A percentile compares a stretch with the other conserved stretches of the same genome.
Conservation (phyloP, 352 stramenopile species). For the Globisporangium cystogenes region DNA sequence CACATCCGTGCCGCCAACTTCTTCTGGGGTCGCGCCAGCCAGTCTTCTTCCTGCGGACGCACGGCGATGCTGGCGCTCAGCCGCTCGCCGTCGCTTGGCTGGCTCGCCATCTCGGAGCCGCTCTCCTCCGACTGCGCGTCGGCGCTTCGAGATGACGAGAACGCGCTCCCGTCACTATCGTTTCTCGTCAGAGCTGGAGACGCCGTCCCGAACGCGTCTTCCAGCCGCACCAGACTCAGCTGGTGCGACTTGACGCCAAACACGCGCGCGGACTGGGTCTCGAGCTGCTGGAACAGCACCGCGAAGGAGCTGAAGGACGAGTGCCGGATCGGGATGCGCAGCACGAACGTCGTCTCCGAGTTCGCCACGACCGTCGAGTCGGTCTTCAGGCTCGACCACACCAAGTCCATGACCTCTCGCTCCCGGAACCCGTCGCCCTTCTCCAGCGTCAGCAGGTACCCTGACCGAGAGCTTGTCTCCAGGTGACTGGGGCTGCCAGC, state of each 20-base stretch:
- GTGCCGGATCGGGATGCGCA: constrained; percentile 31
- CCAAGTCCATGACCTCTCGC: constrained; percentile 15
- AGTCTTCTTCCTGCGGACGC: constrained; percentile 11
- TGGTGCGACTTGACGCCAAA: constrained; percentile 30
- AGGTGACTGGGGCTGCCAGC: constrained; percentile 37
- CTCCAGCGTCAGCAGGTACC: constrained; percentile 41
- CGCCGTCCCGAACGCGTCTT: constrained; percentile 41
- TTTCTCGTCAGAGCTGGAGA: not conserved
- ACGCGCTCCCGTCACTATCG: not conserved
- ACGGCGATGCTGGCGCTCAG: not conserved
- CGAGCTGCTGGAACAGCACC: constrained; percentile 26
- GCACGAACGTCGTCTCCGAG: constrained; percentile 29
- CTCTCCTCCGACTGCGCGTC: not conserved
- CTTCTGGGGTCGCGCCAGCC: constrained; percentile 16
- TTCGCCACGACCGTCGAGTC: constrained; percentile 20
- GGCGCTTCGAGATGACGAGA: not conserved
- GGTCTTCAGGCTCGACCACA: constrained; percentile 11
- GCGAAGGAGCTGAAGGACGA: constrained; percentile 22
- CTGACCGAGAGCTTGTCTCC: constrained; percentile 30
- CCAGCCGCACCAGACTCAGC: constrained; percentile 64
- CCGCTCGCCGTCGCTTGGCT: not conserved
- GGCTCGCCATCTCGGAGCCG: not conserved
- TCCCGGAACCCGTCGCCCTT: constrained; percentile 24
- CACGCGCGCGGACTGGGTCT: constrained; percentile 4
- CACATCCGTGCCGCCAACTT: constrained; percentile 4